Base-by-base conservation (phyloP, 2,329 filamentous ascomycete species). In the Neonectria magnoliae region DNA sequence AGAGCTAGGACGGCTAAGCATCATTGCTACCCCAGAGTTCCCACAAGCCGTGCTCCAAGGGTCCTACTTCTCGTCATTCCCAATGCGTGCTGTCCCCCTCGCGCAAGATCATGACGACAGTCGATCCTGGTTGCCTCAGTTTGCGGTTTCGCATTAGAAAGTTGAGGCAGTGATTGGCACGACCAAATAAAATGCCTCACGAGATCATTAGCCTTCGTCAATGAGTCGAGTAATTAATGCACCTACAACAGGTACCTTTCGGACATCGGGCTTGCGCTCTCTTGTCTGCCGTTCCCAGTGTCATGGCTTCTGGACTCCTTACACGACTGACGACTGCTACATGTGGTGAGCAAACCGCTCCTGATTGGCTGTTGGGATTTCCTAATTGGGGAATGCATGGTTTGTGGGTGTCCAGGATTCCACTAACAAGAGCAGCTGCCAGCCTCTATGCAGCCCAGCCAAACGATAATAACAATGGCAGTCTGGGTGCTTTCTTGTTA, bases 271-370 rank as follows among this genome's bases (percentile, higher is more conserved):
- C 52, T 57, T 55, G 51, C 38, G 27, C 38, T 60, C 18, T 58
- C 59, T 9, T 47, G 45, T 44, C 25, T 66, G 41, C 45, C 31
- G 58, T 57, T 67, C 25, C 36, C 41, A 54, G 56, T 44, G 18
- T 54, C 18, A 42, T 52, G 45, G 36, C 29, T 48, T 50, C 14
- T 29, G 27, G 33, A 65, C 45, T 58, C 72, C 72, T 62, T 68
- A 72, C 62, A 66, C 8, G 59, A 44, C 25, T 54, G 68, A 45
- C 57, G 42, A 68, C 60, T 55, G 65, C 68, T 69, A 51, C 73
- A 75, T 75, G 73, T 75, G 73, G 65, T 68, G 53, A 56, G 36
- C 52, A 65, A 52, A 60, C 48, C 47, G 47, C 9, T 42, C 66
- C 51, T 71, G 68, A 74, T 74, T 74, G 72, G 72, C 47, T 14